Percentiles rank a stretch among this genome's conserved stretches.
Conservation (phyloP, 83 land plant species). For the Picea abies region DNA sequence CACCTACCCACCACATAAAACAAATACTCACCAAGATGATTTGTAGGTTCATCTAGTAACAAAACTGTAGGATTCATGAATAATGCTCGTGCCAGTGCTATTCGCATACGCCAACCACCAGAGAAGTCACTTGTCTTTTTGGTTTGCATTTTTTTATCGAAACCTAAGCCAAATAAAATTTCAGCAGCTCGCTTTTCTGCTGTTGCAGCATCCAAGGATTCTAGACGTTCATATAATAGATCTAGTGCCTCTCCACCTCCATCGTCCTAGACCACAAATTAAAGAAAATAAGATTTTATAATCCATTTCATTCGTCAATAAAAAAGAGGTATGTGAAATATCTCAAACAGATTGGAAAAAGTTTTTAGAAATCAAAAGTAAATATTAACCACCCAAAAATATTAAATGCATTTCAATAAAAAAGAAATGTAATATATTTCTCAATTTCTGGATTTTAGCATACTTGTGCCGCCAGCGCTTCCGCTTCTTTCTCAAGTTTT, state of each 20-base stretch:
- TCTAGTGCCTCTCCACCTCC: conserved; percentile 3
- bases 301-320: no score
- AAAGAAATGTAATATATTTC: no score
- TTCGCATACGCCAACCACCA: conserved; percentile 98
- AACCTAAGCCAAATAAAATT: conserved; percentile 92
- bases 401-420: no score
- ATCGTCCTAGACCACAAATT: background rate
- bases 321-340: no score
- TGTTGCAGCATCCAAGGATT: conserved; percentile 59
- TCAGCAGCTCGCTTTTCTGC: conserved; percentile 99
- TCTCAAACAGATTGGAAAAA: no score
- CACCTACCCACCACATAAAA: background rate
- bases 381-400: no score
- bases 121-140: conserved; percentile 92
- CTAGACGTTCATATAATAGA: background rate
- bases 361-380: no score
- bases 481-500: conserved; percentile 50
- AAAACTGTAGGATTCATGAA: conserved; percentile 97
- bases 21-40: conserved; percentile 80
- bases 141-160: conserved; percentile 84
- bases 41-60: conserved; percentile 93
- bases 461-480: background rate
- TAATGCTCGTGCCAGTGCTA: conserved; percentile 87
- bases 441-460: background rate
- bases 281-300: no score